Base-by-base conservation (phyloP, 768 basidiomycete genomes). In the Leucosporidium yakuticum region DNA sequence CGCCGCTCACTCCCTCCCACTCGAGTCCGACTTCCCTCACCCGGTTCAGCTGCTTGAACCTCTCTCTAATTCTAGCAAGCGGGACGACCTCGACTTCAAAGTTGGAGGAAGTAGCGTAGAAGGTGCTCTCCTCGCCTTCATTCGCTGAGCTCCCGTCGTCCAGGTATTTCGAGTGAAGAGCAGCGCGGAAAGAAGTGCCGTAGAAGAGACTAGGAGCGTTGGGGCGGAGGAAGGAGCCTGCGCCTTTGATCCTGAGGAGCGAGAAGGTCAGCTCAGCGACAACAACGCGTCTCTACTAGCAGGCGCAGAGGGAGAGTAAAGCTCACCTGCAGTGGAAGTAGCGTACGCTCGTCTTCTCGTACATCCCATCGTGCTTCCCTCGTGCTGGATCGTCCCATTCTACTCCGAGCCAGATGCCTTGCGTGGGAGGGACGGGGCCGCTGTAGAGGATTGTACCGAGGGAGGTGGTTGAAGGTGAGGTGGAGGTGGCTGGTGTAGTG, bases 361-460 rank as follows among this genome's bases (percentile, higher is more conserved):
- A 89, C 71, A 82, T 77, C 9, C 95, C 95, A 73, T 88, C 85
- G 77, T 97, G 93, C 77, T 89, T 94, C 32, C 95, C 95, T 65
- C 92, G 85, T 12, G 77, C 68, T 25, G 86, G 83, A 74, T 91
- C 87, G 76, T 98, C 95, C 90, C 94, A 98, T 80, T 98, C 95
- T 57, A 97, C 84, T n/a, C 95, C 95, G n/a, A 93, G 82, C 94
- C 94, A 98, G 19, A 79, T 73, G 5, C 89, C 90, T 4, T 79
- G 75, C 0, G 89, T 85, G 20, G 83, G 83, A 23, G 84, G 80
- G 25, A 94, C 85, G 1, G 77, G 70, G 2, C 91, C 91, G 20
- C 83, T 79, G 75, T 84, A 93, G 78, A 79, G 85, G 69, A 95
- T 78, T 6, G 89, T 91, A 3, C 88, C 91, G 54, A 84, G 76